Conservation (phyloP, 106 monocot genomes). For the Agapanthus africanus region DNA sequence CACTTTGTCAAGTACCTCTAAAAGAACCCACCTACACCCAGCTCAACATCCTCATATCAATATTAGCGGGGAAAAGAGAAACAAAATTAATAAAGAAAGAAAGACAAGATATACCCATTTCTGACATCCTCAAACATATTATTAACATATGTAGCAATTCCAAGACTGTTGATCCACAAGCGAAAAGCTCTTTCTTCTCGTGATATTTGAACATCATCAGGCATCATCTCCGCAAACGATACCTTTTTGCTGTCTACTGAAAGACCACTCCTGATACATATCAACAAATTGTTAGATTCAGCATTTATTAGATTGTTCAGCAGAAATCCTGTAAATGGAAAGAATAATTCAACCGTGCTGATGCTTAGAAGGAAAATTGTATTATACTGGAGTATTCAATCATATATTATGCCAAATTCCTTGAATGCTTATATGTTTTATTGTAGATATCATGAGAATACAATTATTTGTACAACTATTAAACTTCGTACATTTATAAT, state of each 20-base stretch:
- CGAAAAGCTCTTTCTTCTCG: conserved; percentile 85
- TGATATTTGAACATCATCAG: conserved; percentile 59
- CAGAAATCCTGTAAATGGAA: too few species aligned
- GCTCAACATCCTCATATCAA: too few species aligned
- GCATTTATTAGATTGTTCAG: too few species aligned
- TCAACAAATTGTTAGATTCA: too few species aligned
- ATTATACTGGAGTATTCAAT: too few species aligned
- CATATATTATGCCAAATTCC: too few species aligned
- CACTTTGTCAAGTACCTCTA: conserved; percentile 80
- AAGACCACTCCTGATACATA: conserved; percentile 73
- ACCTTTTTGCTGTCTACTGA: conserved; percentile 50
- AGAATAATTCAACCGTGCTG: too few species aligned
- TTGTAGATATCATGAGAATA: too few species aligned
- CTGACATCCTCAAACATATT: conserved; percentile 73
- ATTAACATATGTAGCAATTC: conserved; percentile 58
- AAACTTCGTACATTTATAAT: background rate
- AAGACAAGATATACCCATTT: conserved; percentile 45
- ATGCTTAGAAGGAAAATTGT: too few species aligned
- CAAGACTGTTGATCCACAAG: conserved; percentile 77
- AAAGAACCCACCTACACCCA: conserved; percentile 63
- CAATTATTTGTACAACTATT: too few species aligned
- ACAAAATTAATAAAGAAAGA: conserved; percentile 9
- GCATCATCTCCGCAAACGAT: conserved; percentile 31
- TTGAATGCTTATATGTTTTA: too few species aligned
- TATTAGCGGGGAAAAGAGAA: background rate